Conservation (phyloP, 805 yeast species). For the Saturnispora serradocipensis region DNA sequence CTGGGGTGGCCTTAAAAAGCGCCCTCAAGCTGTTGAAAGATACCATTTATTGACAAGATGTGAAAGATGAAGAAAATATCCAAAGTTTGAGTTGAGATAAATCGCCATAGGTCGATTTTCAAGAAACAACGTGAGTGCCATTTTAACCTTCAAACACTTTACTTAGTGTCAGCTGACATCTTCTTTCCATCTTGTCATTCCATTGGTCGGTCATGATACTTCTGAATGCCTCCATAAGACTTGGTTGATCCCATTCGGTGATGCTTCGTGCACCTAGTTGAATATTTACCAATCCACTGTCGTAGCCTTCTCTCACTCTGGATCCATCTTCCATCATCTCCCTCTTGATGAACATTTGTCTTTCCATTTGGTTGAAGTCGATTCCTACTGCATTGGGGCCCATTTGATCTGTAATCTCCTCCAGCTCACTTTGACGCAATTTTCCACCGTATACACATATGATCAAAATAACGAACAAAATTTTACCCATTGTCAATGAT, state of each 20-base stretch:
- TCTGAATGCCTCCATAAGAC: slow-evolving; percentile 21
- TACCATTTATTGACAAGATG: background rate
- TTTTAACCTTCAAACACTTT: background rate
- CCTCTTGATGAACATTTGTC: background rate
- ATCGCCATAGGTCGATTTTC: background rate
- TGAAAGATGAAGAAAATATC: background rate
- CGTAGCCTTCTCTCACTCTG: slow-evolving; percentile 4
- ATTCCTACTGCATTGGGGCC: background rate
- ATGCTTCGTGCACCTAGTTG: slow-evolving; percentile 25
- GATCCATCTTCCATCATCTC: background rate
- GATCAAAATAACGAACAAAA: slow-evolving; percentile 20
- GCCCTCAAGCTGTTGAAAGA: slow-evolving; percentile 7
- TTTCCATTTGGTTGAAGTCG: background rate
- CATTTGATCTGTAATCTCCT: slow-evolving; percentile 12
- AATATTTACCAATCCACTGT: slow-evolving; percentile 19
- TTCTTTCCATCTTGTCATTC: slow-evolving; percentile 15
- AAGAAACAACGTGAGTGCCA: background rate
- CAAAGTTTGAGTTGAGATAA: background rate
- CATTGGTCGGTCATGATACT: slow-evolving; percentile 21
- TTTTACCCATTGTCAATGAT: slow-evolving; percentile 21
- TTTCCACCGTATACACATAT: slow-evolving; percentile 23
- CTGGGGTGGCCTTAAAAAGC: slow-evolving; percentile 5
- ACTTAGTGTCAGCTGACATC: background rate
- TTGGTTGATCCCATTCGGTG: slow-evolving; percentile 20
- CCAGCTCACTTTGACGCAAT: slow-evolving; percentile 22